phyloP scores from a whole-genome alignment of 2,329 filamentous ascomycete species.

The Microsporum ferrugineum region DNA sequence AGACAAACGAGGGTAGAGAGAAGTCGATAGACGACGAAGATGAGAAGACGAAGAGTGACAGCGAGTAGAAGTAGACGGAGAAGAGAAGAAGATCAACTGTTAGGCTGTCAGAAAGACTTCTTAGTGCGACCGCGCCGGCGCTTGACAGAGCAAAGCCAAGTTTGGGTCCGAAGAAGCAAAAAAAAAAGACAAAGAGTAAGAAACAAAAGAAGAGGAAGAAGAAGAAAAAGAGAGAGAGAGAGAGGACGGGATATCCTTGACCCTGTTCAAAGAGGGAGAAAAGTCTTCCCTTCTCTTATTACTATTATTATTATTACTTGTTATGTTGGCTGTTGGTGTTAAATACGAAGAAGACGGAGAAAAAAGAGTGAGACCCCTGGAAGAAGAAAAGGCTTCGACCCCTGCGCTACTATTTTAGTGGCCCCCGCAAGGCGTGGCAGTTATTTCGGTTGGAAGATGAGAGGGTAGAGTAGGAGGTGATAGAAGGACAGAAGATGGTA shows the following conservation, averaged over 20 bases:
- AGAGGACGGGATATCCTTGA: conserved; percentile 3
- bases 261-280: background rate
- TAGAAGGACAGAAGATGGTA: background rate
- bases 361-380: too few relatives aligned
- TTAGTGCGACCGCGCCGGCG: background rate
- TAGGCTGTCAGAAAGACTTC: background rate
- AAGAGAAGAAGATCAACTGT: conserved; percentile 5
- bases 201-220: conserved; percentile 2
- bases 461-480: background rate
- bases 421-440: background rate
- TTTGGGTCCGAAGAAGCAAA: too few relatives aligned
- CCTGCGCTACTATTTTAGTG: background rate
- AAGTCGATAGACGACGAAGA: background rate
- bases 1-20: background rate
- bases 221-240: conserved; percentile 16
- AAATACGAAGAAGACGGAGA: background rate
- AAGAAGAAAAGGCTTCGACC: background rate
- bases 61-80: conserved; percentile 14
- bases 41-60: conserved; percentile 10
- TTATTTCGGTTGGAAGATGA: background rate
- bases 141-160: background rate
- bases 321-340: too few relatives aligned
- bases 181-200: background rate
- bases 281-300: background rate
- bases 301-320: background rate